Percentiles rank a stretch among this genome's conserved stretches.
These are phyloP conservation scores for Scleroderma bovista DNA, from an alignment of 768 basidiomycete genomes.

Conservation along the genomic window DNA sequence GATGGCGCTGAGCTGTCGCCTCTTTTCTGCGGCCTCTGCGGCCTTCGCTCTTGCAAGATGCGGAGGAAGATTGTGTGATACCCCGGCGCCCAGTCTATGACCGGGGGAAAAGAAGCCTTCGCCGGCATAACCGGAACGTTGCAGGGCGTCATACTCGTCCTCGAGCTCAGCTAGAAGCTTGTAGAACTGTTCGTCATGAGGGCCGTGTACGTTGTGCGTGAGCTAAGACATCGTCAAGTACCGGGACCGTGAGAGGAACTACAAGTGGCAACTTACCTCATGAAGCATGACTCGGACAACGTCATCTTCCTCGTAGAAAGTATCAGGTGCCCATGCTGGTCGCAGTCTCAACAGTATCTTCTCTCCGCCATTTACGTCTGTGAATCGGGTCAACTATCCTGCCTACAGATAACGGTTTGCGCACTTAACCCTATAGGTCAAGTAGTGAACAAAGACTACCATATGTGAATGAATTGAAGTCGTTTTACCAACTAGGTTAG, in stretches of 20 bases:
- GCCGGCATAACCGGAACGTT: slow-evolving; percentile 77
- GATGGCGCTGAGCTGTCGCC: slow-evolving; percentile 40
- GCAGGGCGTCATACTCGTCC: slow-evolving; percentile 79
- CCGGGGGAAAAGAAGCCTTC: slow-evolving; percentile 89
- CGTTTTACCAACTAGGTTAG: slow-evolving; percentile 70
- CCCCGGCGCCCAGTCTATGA: slow-evolving; percentile 55
- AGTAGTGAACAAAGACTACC: not conserved
- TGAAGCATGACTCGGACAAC: slow-evolving; percentile 86
- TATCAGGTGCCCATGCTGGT: slow-evolving; percentile 58
- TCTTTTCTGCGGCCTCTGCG: slow-evolving; percentile 75
- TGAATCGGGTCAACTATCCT: slow-evolving; percentile 1
- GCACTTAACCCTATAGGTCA: slow-evolving; percentile 35
- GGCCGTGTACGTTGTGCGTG: slow-evolving; percentile 83
- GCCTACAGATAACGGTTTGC: slow-evolving; percentile 3
- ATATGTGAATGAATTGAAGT: not conserved
- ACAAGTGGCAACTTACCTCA: slow-evolving; percentile 47
- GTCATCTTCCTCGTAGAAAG: slow-evolving; percentile 71
- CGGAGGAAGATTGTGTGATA: slow-evolving; percentile 64
- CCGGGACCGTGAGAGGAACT: not conserved
- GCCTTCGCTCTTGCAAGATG: slow-evolving; percentile 63
- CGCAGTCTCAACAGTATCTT: slow-evolving; percentile 82
- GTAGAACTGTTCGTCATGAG: slow-evolving; percentile 85
- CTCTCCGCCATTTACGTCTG: slow-evolving; percentile 74
- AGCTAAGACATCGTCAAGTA: slow-evolving; percentile 42
- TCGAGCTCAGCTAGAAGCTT: slow-evolving; percentile 66